Evolutionary conservation across 495 filamentous ascomycete genomes (phyloP), one percentile per base, ranked within the genome.

Genomic region (Lasiosphaeris hirsuta): DNA sequence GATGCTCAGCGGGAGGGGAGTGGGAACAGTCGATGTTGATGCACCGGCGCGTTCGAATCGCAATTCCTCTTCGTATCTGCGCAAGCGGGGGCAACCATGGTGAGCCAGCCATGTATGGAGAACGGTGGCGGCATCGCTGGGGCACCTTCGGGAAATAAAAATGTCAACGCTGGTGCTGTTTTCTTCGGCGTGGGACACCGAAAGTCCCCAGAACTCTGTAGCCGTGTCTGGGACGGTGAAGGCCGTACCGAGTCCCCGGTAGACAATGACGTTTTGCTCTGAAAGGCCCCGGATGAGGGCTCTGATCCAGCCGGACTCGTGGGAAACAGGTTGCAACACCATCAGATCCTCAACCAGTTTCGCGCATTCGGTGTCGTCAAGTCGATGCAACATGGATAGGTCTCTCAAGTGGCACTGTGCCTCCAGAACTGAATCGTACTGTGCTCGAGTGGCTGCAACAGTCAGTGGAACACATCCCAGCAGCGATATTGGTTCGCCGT

Each of bases 91-190:
- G n/a, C 68, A 40, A 1, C 58, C 58, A 39, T 63, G 58, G 42
- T 70, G 66, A 10, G 63, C 67, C 9, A 70, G 39, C 63, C 63
- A 70, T 3, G 59, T 55, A 41, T 70, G 67, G 1, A 69, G 43
- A 11, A 62, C 33, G 1, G 67, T 68, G 36, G 39, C 46, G 15
- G 59, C 23, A 36, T 68, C 67, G 23, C 52, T 60, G 10, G 63
- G 66, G 13, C 54, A 55, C 8, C 56, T 58, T 4, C 63, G 51
- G 1, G 67, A 69, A 39, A 69, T 53, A 35, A 63, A 65, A 4
- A 69, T 61, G 42, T 61, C 48, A 9, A 66, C 15, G 0, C 30
- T 30, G 13, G 15, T 36, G 8, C 43, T 34, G 3, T 56, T 44
- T 0, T 41, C 47, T 5, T 30, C 5, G 23, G 5, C 23, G 2